Base-by-base conservation (phyloP, 2,329 filamentous ascomycete genomes). In the Epichloe amarillans region DNA sequence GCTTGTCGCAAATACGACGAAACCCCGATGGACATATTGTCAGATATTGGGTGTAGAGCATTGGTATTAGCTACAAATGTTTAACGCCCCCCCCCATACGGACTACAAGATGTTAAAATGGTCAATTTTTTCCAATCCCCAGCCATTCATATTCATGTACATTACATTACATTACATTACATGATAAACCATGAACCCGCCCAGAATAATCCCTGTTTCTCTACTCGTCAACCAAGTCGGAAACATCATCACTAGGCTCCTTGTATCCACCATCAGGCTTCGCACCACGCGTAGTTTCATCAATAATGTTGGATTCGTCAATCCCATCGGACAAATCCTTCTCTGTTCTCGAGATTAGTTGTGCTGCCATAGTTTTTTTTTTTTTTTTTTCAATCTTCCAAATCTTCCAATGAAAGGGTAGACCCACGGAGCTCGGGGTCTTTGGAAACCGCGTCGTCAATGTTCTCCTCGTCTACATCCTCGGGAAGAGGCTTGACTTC, bases 221-320 rank as follows among this genome's bases (percentile, higher is more conserved):
- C n/a, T 30, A 23, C n/a, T 51, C 50, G 5, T 52, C 46, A 7
- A 44, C 46, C 36, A 46, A n/a, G n/a, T 46, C 49, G 17, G 41
- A 39, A 19, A 49, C 15, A 14, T 49, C 50, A 36, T 52, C 50
- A 40, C 46, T 37, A 8, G 50, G 50, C 41, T 49, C 46, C 35
- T 49, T 44, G 37, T 52, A 51, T 10, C 45, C 39, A 21, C 46
- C 46, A 11, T 47, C 36, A 4, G 50, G 50, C 46, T 48, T 48
- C 4, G 46, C 46, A 3, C 50, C 50, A 11, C 50, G 50, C 8
- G 46, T 49, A 3, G 50, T 52, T 23, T 52, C 46, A 5, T 46
- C 36, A n/a, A 49, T 52, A 14, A 49, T 49, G 46, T 52, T 52
- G 40, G 50, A 49, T 26, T 49, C 26, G 41, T 52, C 50, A 17